Evolutionary conservation across 371 early-diverging fungal species (phyloP), one percentile per base, ranked within the genome.

Genomic region (Mortierella sp.): DNA sequence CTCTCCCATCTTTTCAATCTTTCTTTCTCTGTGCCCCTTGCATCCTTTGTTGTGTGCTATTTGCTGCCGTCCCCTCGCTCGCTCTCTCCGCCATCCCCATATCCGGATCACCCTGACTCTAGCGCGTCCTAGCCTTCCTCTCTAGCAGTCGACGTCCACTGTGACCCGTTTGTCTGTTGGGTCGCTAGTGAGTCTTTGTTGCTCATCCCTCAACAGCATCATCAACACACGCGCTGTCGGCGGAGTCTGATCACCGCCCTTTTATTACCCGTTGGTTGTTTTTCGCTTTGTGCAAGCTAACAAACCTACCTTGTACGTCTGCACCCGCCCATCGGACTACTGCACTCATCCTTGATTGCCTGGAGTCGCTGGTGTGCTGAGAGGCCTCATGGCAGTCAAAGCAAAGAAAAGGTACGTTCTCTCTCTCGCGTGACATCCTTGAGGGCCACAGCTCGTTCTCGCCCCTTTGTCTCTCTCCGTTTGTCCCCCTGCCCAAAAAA

Each of bases 391-490:
- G 66, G 66, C 58, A 10, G 54, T 58, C 53, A 64, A 64, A 58
- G 53, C 64, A 50, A 64, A 65, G 54, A 65, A 58, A 54, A 65
- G 58, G 66, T 65, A 58, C 24, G 49, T 27, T 14, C 27, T 41
- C n/a, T n/a, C n/a, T 48, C 16, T 24, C 26, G 5, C 21, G 10
- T 24, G 26, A 3, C 24, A 8, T 19, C 6, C n/a, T n/a, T n/a
- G n/a, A n/a, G n/a, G n/a, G n/a, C 49, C 3, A 24, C 45, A 5
- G 5, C 45, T n/a, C 45, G 5, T 18, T 45, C 45, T 45, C 45
- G n/a, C 5, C n/a, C 45, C 5, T 19, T 5, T 45, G 5, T 19
- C 12, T 5, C 12, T 45, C 12, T 45, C 19, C n/a, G n/a, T n/a
- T n/a, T n/a, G n/a, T n/a, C n/a, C n/a, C n/a, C n/a, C n/a, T n/a